Conservation (phyloP, 1,284 basidiomycete species). For the Amylostereum chailletii region DNA sequence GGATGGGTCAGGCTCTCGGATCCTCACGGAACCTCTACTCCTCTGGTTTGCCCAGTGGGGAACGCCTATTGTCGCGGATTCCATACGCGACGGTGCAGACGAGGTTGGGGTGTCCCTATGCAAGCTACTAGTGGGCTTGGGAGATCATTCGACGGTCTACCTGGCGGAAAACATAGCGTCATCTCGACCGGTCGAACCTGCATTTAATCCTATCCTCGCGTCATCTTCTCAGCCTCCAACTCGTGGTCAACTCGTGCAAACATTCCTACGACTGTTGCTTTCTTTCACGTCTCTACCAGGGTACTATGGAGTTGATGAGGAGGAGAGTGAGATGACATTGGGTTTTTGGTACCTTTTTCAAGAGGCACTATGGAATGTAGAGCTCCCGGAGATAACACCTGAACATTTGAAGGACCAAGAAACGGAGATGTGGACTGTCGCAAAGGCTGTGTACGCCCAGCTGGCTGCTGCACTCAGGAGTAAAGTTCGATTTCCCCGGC, state of each 20-base stretch:
- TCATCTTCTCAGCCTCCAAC: slow-evolving; percentile 19
- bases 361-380: slow-evolving; percentile 75
- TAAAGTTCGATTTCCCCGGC: slow-evolving; percentile 66
- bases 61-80: slow-evolving; percentile 40
- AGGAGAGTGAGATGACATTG: slow-evolving; percentile 79
- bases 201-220: slow-evolving; percentile 16
- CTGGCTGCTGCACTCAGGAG: slow-evolving; percentile 61
- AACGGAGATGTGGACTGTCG: slow-evolving; percentile 43
- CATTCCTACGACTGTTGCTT: slow-evolving; percentile 64
- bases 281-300: slow-evolving; percentile 71
- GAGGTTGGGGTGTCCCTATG: slow-evolving; percentile 60
- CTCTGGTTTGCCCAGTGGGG: slow-evolving; percentile 63
- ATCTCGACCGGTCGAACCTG: slow-evolving; percentile 20
- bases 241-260: slow-evolving; percentile 52
- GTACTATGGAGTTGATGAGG: slow-evolving; percentile 73
- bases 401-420: slow-evolving; percentile 21
- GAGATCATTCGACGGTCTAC: slow-evolving; percentile 81
- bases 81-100: slow-evolving; percentile 35
- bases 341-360: slow-evolving; percentile 86
- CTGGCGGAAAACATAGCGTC: slow-evolving; percentile 62
- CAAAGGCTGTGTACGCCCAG: slow-evolving; percentile 72
- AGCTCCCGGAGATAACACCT: slow-evolving; percentile 19
- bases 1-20: slow-evolving; percentile 61
- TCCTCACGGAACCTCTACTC: slow-evolving; percentile 76
- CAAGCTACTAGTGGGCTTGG: slow-evolving; percentile 72